These are phyloP conservation scores for Fistulinella cinereoalba DNA, from an alignment of 1,284 basidiomycete genomes.

Conservation along the genomic window DNA sequence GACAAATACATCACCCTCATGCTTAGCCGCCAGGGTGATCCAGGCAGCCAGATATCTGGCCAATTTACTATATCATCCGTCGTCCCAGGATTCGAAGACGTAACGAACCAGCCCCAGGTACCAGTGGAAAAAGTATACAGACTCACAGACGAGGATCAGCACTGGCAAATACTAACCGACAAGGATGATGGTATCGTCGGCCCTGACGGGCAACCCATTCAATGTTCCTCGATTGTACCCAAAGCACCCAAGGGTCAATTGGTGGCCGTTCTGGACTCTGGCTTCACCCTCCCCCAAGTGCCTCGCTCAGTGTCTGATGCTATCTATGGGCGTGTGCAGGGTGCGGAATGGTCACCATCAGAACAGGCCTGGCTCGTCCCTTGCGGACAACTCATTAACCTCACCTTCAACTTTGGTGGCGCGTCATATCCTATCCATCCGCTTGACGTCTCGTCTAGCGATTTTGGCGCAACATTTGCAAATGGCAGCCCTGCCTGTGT, in stretches of 20 bases:
- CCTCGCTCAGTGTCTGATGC: constrained; percentile 72
- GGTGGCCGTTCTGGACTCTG: constrained; percentile 74
- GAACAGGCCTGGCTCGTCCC: constrained; percentile 69
- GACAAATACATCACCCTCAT: constrained; percentile 68
- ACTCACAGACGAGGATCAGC: constrained; percentile 55
- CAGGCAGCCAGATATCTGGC: constrained; percentile 50
- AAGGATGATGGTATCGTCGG: constrained; percentile 60
- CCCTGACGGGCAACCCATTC: constrained; percentile 64
- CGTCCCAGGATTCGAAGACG: constrained; percentile 56
- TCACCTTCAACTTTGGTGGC: constrained; percentile 71
- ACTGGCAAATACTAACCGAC: constrained; percentile 74
- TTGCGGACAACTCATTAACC: constrained; percentile 66
- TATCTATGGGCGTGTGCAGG: constrained; percentile 75
- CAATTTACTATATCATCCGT: constrained; percentile 48
- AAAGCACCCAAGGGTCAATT: constrained; percentile 57
- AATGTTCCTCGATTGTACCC: constrained; percentile 63
- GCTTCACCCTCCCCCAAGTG: constrained; percentile 68
- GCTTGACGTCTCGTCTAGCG: constrained; percentile 66
- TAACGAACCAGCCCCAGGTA: constrained; percentile 60
- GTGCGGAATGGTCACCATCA: constrained; percentile 60
- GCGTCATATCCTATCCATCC: constrained; percentile 67
- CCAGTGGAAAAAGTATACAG: constrained; percentile 55
- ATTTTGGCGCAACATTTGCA: constrained; percentile 52
- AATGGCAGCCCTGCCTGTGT: constrained; percentile 63
- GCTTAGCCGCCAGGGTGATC: constrained; percentile 59